Evolutionary conservation across 148 eudicot species (phyloP).

Genomic region (Salicornia ramosissima): DNA sequence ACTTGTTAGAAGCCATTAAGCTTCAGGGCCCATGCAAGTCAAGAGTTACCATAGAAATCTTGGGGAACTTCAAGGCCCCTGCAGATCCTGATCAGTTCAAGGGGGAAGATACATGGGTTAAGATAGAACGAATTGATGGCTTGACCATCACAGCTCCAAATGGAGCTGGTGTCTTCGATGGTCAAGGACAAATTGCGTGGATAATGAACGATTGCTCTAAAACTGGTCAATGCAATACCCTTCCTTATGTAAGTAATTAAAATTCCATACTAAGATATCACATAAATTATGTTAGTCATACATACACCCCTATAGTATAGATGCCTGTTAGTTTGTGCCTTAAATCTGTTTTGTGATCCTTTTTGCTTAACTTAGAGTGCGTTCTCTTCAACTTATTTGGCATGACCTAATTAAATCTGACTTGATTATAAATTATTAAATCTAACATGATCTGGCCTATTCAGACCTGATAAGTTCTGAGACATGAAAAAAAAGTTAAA

Average conservation of each 20-base stretch:
- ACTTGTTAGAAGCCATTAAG: slow-evolving; percentile 16
- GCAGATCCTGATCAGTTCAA: slow-evolving; percentile 25
- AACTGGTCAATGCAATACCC: slow-evolving; percentile 25
- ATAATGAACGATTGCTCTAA: slow-evolving; percentile 26
- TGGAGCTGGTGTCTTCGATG: slow-evolving; percentile 49
- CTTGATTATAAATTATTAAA: no score
- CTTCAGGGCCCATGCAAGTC: slow-evolving; percentile 61
- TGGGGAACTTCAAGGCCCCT: slow-evolving; percentile 56
- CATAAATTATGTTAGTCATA: no score
- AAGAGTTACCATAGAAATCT: slow-evolving; percentile 28
- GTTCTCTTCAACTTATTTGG: no score
- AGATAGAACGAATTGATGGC: slow-evolving; percentile 24
- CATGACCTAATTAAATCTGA: no score
- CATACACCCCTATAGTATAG: no score
- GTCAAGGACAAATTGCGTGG: slow-evolving; percentile 56
- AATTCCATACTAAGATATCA: not conserved
- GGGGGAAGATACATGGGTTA: slow-evolving; percentile 39
- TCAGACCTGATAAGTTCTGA: no score
- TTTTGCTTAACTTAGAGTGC: no score
- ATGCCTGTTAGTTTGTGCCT: no score
- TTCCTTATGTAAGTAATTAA: slow-evolving; percentile 53
- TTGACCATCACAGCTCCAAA: slow-evolving; percentile 34
- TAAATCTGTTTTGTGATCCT: no score
- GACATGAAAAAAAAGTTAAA: no score
- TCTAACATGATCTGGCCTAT: no score